phyloP scores from a whole-genome alignment of 495 filamentous ascomycete species.

The Astrothelium subdiscretum region DNA sequence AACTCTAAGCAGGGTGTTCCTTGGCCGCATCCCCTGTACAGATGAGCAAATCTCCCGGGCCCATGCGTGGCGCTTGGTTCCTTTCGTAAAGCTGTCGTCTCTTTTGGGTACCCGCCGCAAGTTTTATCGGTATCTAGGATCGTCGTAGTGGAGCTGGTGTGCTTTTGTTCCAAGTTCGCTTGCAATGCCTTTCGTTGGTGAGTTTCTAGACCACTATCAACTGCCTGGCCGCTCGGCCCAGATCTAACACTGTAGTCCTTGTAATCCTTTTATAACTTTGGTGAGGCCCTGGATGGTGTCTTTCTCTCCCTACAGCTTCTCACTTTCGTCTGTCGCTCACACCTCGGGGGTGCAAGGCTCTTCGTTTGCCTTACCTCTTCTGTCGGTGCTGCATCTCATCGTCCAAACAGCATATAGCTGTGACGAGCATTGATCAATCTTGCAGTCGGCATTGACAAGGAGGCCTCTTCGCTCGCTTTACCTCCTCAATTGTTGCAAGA shows the following conservation, averaged over 20 bases:
- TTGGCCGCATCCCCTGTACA: not conserved
- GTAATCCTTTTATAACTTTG: not conserved
- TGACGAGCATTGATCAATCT: not conserved
- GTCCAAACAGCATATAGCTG: not conserved
- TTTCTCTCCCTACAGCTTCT: not conserved
- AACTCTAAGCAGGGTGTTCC: not conserved
- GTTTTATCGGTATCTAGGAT: not conserved
- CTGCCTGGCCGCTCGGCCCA: not conserved
- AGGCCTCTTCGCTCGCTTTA: not conserved
- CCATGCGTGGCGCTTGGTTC: not conserved
- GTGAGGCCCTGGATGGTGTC: not conserved
- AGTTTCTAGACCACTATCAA: not conserved
- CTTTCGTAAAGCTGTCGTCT: not conserved
- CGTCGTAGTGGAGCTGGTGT: not conserved
- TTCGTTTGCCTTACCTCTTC: not conserved
- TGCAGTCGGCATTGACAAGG: not conserved
- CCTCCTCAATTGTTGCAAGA: not conserved
- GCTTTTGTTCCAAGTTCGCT: not conserved
- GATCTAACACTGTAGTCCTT: not conserved
- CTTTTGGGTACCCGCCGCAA: constrained; percentile 1
- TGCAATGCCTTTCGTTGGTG: not conserved
- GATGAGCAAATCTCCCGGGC: not conserved
- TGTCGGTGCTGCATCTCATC: not conserved
- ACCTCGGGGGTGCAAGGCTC: not conserved
- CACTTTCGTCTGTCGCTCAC: not conserved